Evolutionary conservation across 1,284 basidiomycete species (phyloP).

Genomic region (Tilletia indica): DNA sequence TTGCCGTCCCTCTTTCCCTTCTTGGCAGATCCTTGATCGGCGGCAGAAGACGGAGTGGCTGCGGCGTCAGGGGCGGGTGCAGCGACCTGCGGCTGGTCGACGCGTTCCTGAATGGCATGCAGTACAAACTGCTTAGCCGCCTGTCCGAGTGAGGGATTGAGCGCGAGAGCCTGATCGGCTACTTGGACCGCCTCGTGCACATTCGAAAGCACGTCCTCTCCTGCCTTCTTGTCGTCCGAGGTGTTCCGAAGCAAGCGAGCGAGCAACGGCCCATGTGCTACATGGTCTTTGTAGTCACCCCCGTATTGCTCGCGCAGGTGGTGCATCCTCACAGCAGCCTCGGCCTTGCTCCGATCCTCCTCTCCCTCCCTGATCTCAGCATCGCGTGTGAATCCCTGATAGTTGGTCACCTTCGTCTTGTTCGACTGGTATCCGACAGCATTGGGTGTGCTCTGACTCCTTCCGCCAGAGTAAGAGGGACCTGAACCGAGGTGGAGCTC

Average conservation of each 20-base stretch:
- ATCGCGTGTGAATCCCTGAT: not conserved
- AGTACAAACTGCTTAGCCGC: slow-evolving; percentile 7
- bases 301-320: not conserved
- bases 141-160: not conserved
- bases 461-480: not conserved
- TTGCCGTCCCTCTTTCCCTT: not conserved
- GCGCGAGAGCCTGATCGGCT: slow-evolving; percentile 7
- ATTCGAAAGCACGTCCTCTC: not conserved
- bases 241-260: slow-evolving; percentile 1
- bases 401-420: not conserved
- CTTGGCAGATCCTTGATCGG: not conserved
- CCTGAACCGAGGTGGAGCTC: not conserved
- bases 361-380: not conserved
- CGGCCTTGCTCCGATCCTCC: not conserved
- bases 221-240: not conserved
- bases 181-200: not conserved
- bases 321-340: not conserved
- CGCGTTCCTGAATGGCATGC: not conserved
- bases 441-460: not conserved
- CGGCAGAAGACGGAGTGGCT: not conserved
- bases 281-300: slow-evolving; percentile 1
- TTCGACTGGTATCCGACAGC: not conserved
- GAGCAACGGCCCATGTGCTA: not conserved
- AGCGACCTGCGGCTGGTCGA: not conserved
- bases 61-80: not conserved